Evolutionary conservation across 768 basidiomycete genomes (phyloP), one percentile per base, ranked within the genome.

Genomic region (Lentinula lateritia): DNA sequence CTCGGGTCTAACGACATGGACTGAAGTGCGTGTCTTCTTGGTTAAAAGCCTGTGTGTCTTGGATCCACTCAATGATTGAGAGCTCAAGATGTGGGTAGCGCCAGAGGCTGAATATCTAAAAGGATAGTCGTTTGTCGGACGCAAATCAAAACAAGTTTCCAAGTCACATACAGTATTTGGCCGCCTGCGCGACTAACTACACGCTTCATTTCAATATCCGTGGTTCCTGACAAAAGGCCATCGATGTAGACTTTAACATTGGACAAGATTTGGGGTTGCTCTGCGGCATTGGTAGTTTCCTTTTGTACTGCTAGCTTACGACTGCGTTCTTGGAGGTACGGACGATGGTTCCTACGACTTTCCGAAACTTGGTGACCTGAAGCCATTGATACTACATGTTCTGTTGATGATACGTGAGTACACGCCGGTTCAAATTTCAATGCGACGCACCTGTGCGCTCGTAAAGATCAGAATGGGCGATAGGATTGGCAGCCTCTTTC

Each of bases 41-140:
- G 79, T 83, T 59, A 93, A 72, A 55, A 86, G 66, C 66, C 79
- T 84, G 61, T 92, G 84, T 2, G 82, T 87, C 72, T 93, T 93
- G 32, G 84, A 82, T 16, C 80, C 90, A 66, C 80, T 90, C 60
- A 93, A 76, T 58, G 80, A 81, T 64, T 84, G 83, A 6, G 90
- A 92, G 8, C 88, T 89, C 42, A 95, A 68, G 55, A 94, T 86
- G 69, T 95, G 92, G 6, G 92, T 93, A 50, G 87, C 87, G 9
- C 81, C 80, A 16, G 85, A 84, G 13, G 84, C 75, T 32, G 77
- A 78, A 56, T 72, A 72, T 64, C 89, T 92, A 66, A 2, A 23
- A 20, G 52, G 59, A 18, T 28, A 65, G 56, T 34, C 48, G n/a
- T 48, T 60, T 60, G 46, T 23, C 50, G 35, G 52, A 42, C 32